Conservation (phyloP, 2,329 filamentous ascomycete genomes). For the Penicillium aurantiogriseum region DNA sequence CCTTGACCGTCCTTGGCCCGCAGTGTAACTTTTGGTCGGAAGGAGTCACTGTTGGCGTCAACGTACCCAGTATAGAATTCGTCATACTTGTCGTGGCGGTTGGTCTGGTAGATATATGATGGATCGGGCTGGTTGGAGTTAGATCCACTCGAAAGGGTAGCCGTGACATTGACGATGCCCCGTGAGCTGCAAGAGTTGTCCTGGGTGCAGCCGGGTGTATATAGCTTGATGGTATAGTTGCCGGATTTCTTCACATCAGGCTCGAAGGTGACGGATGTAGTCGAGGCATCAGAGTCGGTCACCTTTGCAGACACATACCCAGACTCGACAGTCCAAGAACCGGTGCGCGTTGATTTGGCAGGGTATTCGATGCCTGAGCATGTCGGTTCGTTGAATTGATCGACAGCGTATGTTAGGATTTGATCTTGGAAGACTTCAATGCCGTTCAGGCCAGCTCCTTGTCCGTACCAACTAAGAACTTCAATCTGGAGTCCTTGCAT, state of each 20-base stretch:
- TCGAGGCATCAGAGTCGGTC: constrained; percentile 55
- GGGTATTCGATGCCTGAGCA: constrained; percentile 66
- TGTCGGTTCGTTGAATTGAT: constrained; percentile 81
- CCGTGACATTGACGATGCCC: constrained; percentile 79
- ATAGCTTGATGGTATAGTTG: constrained; percentile 87
- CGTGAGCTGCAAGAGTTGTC: constrained; percentile 74
- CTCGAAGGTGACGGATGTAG: constrained; percentile 64
- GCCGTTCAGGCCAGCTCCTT: constrained; percentile 78
- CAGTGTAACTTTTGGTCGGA: constrained; percentile 78
- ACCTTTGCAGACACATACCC: constrained; percentile 73
- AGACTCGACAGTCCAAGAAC: constrained; percentile 71
- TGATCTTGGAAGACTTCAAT: constrained; percentile 85
- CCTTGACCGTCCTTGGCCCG: constrained; percentile 62
- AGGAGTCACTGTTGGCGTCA: constrained; percentile 68
- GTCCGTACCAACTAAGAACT: constrained; percentile 82
- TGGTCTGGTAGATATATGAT: constrained; percentile 77
- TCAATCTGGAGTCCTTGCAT: constrained; percentile 87
- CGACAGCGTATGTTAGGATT: constrained; percentile 80
- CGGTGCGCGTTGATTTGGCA: constrained; percentile 67
- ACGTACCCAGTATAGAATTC: constrained; percentile 83
- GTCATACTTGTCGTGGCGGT: constrained; percentile 96
- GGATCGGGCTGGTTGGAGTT: constrained; percentile 53
- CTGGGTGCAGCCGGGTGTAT: constrained; percentile 84
- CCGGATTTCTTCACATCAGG: constrained; percentile 86
- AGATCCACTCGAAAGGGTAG: constrained; percentile 57